phyloP scores from a whole-genome alignment of 495 filamentous ascomycete genomes.

The Neurospora sp. region DNA sequence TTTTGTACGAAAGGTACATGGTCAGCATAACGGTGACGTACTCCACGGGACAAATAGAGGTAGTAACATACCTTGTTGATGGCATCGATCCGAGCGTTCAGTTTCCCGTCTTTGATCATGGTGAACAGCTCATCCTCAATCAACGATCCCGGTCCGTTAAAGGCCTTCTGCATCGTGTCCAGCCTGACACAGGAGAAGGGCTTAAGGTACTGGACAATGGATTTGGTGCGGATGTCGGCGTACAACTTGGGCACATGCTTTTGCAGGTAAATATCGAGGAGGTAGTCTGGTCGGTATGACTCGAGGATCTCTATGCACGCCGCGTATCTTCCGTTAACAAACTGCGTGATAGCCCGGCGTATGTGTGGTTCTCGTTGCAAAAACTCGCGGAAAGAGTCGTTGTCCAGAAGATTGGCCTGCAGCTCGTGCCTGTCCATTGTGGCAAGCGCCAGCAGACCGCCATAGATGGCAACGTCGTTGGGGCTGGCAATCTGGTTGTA shows the following conservation, averaged over 20 bases:
- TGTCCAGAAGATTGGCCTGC: constrained; percentile 68
- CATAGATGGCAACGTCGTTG: constrained; percentile 90
- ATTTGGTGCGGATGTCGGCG: constrained; percentile 68
- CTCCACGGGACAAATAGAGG: background rate
- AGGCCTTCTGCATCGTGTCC: constrained; percentile 57
- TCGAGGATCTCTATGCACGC: constrained; percentile 75
- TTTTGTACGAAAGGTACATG: constrained; percentile 11
- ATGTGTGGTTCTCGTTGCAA: constrained; percentile 92
- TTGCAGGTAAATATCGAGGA: constrained; percentile 82
- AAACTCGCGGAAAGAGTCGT: constrained; percentile 68
- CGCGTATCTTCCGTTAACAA: constrained; percentile 79
- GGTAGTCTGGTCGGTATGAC: constrained; percentile 70
- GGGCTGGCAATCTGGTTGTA: constrained; percentile 67
- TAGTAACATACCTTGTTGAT: constrained; percentile 52
- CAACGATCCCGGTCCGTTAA: constrained; percentile 42
- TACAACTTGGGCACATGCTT: constrained; percentile 63
- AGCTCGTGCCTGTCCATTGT: constrained; percentile 75
- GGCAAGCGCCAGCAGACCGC: constrained; percentile 80
- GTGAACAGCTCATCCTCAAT: constrained; percentile 67
- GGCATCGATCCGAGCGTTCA: constrained; percentile 78
- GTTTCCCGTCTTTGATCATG: constrained; percentile 61
- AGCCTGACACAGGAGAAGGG: constrained; percentile 70
- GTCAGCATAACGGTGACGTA: background rate
- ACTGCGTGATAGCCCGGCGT: constrained; percentile 78
- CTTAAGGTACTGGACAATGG: constrained; percentile 82